These are phyloP conservation scores for Candolleomyces efflorescens DNA, from an alignment of 768 basidiomycete genomes.

Conservation along the genomic window DNA sequence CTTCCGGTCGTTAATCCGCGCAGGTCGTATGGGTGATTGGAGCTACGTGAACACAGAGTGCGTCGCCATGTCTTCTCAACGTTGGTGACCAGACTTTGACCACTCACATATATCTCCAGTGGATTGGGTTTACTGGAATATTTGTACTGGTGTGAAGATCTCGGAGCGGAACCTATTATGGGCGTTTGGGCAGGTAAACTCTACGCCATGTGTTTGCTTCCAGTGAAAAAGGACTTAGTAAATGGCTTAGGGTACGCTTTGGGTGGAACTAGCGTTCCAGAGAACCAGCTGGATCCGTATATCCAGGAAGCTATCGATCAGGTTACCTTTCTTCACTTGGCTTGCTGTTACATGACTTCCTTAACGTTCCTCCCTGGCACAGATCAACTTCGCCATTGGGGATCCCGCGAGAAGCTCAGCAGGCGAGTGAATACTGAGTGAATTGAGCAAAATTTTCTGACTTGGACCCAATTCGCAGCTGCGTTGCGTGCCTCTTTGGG, in stretches of 20 bases:
- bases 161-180: conserved; percentile 60
- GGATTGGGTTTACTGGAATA: conserved; percentile 58
- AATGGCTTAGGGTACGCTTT: conserved; percentile 42
- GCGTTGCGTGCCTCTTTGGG: conserved; percentile 52
- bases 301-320: conserved; percentile 58
- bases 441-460: neutral
- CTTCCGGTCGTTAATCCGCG: neutral
- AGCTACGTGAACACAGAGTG: conserved; percentile 59
- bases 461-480: conserved; percentile 19
- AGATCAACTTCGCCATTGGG: conserved; percentile 62
- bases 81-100: neutral
- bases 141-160: conserved; percentile 54
- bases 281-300: conserved; percentile 42
- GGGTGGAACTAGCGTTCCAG: conserved; percentile 39
- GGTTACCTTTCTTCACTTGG: conserved; percentile 20
- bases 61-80: conserved; percentile 10
- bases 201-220: neutral
- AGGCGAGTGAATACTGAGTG: conserved; percentile 17
- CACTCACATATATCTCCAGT: conserved; percentile 19
- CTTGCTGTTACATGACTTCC: neutral
- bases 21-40: conserved; percentile 56
- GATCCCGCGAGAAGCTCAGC: conserved; percentile 39
- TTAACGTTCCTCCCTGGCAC: neutral
- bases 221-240: too few relatives aligned
- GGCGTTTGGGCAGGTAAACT: conserved; percentile 52